A percentile compares a stretch with the other conserved stretches of the same genome.
Evolutionary conservation across 495 filamentous ascomycete genomes (phyloP).

Genomic region (Xylaria grammica): DNA sequence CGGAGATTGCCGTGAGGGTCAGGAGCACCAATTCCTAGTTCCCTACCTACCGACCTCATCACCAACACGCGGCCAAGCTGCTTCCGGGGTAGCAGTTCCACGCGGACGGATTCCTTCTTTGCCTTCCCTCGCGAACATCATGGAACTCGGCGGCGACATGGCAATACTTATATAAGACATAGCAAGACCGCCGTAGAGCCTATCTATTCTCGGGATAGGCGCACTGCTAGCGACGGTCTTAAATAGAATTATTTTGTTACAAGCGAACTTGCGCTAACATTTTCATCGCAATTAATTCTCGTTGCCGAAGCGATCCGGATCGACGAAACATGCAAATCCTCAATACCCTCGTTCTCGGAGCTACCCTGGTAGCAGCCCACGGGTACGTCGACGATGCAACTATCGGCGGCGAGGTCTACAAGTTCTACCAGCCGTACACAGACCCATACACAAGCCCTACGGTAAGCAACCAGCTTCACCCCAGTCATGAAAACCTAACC

Average conservation of each 20-base stretch:
- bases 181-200: neutral
- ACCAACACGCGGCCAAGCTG: neutral
- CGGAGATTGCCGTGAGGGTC: neutral
- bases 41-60: neutral
- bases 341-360: constrained; percentile 51
- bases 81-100: constrained; percentile 3
- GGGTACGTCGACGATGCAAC: constrained; percentile 62
- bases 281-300: neutral
- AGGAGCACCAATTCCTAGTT: neutral
- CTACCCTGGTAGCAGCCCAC: constrained; percentile 63
- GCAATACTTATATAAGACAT: neutral
- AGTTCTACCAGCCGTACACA: constrained; percentile 47
- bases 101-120: neutral
- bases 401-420: constrained; percentile 49
- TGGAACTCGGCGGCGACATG: neutral
- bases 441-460: constrained; percentile 54
- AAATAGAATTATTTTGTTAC: neutral
- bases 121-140: neutral
- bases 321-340: constrained; percentile 37
- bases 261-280: neutral
- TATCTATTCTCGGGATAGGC: neutral
- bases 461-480: neutral
- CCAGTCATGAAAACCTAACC: neutral
- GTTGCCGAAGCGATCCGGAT: neutral
- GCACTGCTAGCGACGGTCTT: neutral